Percentiles rank a stretch among this genome's conserved stretches.
Conservation (phyloP, 495 filamentous ascomycete species). For the Aspergillus nanangensis region DNA sequence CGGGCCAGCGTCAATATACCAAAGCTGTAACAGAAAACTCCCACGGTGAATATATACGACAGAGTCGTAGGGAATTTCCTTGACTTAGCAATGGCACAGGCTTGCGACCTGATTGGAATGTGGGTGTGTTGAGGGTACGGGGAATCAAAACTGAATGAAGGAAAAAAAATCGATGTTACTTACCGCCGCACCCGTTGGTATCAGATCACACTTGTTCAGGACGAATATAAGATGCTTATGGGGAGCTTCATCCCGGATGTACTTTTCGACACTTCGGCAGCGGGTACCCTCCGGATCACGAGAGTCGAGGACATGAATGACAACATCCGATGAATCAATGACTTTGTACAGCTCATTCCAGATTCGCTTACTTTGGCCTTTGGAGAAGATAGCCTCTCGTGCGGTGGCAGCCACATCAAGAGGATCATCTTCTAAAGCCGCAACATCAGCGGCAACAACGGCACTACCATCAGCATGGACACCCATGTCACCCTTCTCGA, state of each 20-base stretch:
- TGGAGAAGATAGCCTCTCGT: slow-evolving; percentile 84
- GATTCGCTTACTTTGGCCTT: slow-evolving; percentile 91
- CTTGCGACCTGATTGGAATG: slow-evolving; percentile 7
- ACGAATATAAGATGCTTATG: slow-evolving; percentile 94
- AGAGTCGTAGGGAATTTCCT: slow-evolving; percentile 66
- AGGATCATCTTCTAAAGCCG: slow-evolving; percentile 42
- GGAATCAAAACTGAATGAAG: slow-evolving; percentile 8
- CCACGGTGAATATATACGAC: slow-evolving; percentile 54
- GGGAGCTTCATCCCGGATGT: slow-evolving; percentile 85
- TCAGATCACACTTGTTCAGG: slow-evolving; percentile 91
- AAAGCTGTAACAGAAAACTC: slow-evolving; percentile 95
- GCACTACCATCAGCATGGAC: slow-evolving; percentile 65
- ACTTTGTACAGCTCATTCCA: slow-evolving; percentile 99
- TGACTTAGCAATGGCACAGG: slow-evolving; percentile 85
- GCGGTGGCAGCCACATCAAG: slow-evolving; percentile 57
- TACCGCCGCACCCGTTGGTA: slow-evolving; percentile 92
- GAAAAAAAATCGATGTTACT: slow-evolving; percentile 42
- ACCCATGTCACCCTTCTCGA: slow-evolving; percentile 71
- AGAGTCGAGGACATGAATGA: slow-evolving; percentile 92
- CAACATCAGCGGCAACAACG: slow-evolving; percentile 47
- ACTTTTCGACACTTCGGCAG: slow-evolving; percentile 87
- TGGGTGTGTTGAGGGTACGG: too few species aligned
- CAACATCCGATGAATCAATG: slow-evolving; percentile 92
- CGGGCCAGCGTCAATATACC: slow-evolving; percentile 83
- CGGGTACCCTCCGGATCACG: slow-evolving; percentile 87